phyloP scores from a whole-genome alignment of 225 moss, liverwort and hornwort species.

The Pseudisothecium myosuroides region DNA sequence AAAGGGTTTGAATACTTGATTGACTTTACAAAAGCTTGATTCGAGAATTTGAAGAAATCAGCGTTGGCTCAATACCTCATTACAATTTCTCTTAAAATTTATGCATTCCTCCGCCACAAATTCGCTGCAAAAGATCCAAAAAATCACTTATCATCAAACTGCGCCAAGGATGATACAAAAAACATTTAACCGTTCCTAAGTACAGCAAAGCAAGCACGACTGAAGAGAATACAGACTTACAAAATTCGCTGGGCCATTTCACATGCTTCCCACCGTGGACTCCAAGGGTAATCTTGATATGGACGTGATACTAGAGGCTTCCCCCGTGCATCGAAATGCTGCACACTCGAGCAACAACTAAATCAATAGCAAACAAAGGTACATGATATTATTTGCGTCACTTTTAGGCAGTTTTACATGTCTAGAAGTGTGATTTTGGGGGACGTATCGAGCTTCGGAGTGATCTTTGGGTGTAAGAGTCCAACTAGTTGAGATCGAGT shows the following conservation, averaged over 20 bases:
- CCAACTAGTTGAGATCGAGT: not conserved
- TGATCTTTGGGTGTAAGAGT: not conserved
- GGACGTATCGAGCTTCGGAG: not conserved
- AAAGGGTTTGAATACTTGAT: not conserved
- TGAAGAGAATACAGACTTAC: conserved; percentile 12
- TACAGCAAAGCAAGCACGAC: not conserved
- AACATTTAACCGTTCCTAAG: not conserved
- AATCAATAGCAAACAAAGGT: not conserved
- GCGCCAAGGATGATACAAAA: not conserved
- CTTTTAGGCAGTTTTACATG: not conserved
- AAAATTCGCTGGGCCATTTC: conserved; percentile 90
- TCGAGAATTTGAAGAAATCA: not conserved
- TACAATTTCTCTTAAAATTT: conserved; percentile 73
- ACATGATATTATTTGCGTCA: not conserved
- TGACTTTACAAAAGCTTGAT: not conserved
- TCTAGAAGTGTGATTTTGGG: not conserved
- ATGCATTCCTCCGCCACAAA: conserved; percentile 82
- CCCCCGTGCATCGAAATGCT: conserved; percentile 93
- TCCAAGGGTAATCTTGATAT: conserved; percentile 92
- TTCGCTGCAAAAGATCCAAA: conserved; percentile 45
- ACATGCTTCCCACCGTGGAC: conserved; percentile 85
- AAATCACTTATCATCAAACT: not conserved
- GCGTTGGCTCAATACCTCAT: conserved; percentile 54
- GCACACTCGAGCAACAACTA: conserved; percentile 3
- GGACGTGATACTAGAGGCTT: conserved; percentile 72